Conservation (phyloP, 192 early-diverging fungal species). For the Gonapodya prolifera region DNA sequence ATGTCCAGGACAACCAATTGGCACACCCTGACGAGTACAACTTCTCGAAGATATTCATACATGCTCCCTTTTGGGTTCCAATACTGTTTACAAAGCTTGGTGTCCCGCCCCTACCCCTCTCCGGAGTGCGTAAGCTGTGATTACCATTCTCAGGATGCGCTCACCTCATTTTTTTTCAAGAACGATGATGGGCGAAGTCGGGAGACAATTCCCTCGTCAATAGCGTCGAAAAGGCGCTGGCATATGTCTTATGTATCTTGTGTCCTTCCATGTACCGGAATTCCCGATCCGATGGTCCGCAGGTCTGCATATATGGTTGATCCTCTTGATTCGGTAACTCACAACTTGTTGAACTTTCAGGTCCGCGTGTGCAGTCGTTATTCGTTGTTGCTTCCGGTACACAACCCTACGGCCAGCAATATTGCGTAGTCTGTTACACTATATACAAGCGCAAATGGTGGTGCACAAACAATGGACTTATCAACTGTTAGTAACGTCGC, state of each 20-base stretch:
- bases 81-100: constrained; percentile 32
- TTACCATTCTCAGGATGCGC: constrained; percentile 5
- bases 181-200: constrained; percentile 18
- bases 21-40: constrained; percentile 41
- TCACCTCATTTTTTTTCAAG: constrained; percentile 6
- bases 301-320: constrained; percentile 10
- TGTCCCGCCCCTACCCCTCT: constrained; percentile 27
- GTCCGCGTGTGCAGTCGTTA: constrained; percentile 22
- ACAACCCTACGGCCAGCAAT: constrained; percentile 21
- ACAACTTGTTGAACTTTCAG: constrained; percentile 7
- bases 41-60: constrained; percentile 35
- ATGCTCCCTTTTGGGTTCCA: constrained; percentile 36
- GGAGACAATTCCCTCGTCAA: constrained; percentile 35
- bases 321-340: background rate
- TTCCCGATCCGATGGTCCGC: constrained; percentile 33
- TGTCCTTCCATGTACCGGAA: constrained; percentile 38
- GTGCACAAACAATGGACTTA: constrained; percentile 38
- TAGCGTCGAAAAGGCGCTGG: constrained; percentile 37
- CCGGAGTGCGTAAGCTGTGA: constrained; percentile 5
- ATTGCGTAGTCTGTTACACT: constrained; percentile 34
- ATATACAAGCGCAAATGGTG: constrained; percentile 36
- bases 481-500: constrained; percentile 26
- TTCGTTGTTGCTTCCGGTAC: constrained; percentile 32
- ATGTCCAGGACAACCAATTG: constrained; percentile 33
- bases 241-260: constrained; percentile 36